These are phyloP conservation scores for Ophiostoma novo-ulmi DNA, from an alignment of 2,329 filamentous ascomycete species.

Conservation along the genomic window DNA sequence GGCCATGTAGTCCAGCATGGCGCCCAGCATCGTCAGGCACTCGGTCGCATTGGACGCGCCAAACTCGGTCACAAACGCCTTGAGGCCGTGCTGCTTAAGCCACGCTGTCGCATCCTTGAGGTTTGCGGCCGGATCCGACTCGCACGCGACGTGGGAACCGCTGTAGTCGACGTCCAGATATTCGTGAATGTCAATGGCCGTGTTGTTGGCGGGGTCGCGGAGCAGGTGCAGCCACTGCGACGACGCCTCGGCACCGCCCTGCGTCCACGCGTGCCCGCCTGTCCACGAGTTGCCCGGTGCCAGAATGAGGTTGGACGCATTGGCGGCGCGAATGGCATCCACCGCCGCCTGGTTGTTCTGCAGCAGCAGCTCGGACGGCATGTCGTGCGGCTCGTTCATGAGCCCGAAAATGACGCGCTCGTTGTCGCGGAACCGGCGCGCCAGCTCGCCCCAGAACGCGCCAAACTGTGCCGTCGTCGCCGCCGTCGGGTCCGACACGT, in stretches of 20 bases:
- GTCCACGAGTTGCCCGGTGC: not conserved
- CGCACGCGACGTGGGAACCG: not conserved
- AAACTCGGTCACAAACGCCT: not conserved
- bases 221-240: not conserved
- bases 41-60: not conserved
- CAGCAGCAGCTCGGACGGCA: constrained; percentile 43
- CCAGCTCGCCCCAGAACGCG: constrained; percentile 47
- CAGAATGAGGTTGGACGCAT: not conserved
- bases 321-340: constrained; percentile 37
- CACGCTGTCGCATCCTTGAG: not conserved
- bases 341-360: constrained; percentile 46
- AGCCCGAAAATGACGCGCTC: constrained; percentile 47
- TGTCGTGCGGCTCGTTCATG: constrained; percentile 50
- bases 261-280: not conserved
- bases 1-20: constrained; percentile 36
- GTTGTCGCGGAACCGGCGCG: constrained; percentile 42
- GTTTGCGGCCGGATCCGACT: not conserved
- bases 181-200: constrained; percentile 3
- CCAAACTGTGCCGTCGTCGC: constrained; percentile 45
- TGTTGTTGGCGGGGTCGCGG: not conserved
- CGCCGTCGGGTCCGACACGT: constrained; percentile 40
- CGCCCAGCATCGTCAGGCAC: not conserved
- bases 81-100: not conserved
- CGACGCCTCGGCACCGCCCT: not conserved
- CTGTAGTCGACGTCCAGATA: constrained; percentile 6